A percentile compares a stretch with the other conserved stretches of the same genome.
Conservation (phyloP, 179 eudicot genomes). For the Dionaea muscipula region DNA sequence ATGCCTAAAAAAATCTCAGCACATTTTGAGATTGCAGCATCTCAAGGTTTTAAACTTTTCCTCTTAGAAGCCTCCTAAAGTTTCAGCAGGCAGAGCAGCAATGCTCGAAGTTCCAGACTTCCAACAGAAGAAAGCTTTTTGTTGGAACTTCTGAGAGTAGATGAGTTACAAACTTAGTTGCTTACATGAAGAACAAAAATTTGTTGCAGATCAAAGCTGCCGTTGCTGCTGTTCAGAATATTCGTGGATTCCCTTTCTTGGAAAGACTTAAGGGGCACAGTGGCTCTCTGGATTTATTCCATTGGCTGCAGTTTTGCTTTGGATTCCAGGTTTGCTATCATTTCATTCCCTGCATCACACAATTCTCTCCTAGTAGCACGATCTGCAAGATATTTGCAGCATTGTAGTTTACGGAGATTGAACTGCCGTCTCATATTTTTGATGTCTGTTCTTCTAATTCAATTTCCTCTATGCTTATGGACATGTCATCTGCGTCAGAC, state of each 20-base stretch:
- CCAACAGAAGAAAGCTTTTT: no score
- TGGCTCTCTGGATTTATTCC: constrained; percentile 55
- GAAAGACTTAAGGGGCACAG: constrained; percentile 45
- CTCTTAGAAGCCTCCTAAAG: no score
- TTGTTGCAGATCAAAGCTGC: constrained; percentile 71
- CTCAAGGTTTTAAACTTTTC: no score
- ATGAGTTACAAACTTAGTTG: background rate
- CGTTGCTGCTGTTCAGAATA: constrained; percentile 55
- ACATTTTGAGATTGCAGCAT: no score
- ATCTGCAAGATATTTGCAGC: background rate
- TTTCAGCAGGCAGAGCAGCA: no score
- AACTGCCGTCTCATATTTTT: background rate
- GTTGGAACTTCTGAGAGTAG: background rate
- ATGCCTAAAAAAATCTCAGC: no score
- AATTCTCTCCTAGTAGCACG: background rate
- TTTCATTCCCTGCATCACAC: background rate
- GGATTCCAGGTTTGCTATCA: constrained; percentile 65
- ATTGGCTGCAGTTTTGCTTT: constrained; percentile 76
- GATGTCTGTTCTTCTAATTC: background rate
- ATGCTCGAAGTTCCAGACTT: no score
- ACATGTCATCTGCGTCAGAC: constrained; percentile 25
- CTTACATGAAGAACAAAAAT: constrained; percentile 6
- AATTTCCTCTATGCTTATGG: background rate
- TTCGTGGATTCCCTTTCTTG: constrained; percentile 69
- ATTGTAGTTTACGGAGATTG: background rate